Evolutionary conservation across 176 grass and related monocot species (phyloP).

Genomic region (Calamus simplicifolius): DNA sequence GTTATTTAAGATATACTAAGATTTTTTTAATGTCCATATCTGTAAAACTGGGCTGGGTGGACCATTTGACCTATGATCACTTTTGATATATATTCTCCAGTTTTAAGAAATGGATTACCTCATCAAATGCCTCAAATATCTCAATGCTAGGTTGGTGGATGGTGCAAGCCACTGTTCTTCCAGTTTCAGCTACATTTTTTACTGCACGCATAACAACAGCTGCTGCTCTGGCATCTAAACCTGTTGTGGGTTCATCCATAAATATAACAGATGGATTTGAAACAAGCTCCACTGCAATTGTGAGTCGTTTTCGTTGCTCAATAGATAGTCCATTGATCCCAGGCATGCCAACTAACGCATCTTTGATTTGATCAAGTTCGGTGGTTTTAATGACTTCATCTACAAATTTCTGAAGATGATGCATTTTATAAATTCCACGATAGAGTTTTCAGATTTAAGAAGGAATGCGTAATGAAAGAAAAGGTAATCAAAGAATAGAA

Average conservation of each 20-base stretch:
- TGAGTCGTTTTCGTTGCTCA: neutral
- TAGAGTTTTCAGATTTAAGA: neutral
- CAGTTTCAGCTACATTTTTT: conserved; percentile 54
- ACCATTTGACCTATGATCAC: too few species aligned
- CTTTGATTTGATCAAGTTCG: conserved; percentile 58
- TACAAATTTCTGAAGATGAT: conserved; percentile 45
- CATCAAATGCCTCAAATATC: conserved; percentile 76
- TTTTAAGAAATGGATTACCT: conserved; percentile 25
- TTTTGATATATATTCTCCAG: too few species aligned
- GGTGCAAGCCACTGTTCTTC: conserved; percentile 62
- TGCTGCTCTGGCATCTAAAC: conserved; percentile 5
- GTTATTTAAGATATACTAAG: too few species aligned
- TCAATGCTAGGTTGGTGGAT: conserved; percentile 73
- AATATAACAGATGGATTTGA: conserved; percentile 33
- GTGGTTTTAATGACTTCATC: conserved; percentile 67
- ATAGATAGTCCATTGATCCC: neutral
- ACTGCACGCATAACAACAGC: conserved; percentile 68
- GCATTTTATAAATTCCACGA: neutral
- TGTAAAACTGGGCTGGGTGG: too few species aligned
- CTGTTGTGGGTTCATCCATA: conserved; percentile 34
- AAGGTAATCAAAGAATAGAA: too few species aligned
- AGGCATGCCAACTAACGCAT: conserved; percentile 3
- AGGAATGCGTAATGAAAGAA: neutral
- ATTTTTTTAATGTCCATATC: too few species aligned
- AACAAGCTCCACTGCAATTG: conserved; percentile 2